phyloP scores from a whole-genome alignment of 2,329 filamentous ascomycete species.

The Neophaeococcomyces aloes region DNA sequence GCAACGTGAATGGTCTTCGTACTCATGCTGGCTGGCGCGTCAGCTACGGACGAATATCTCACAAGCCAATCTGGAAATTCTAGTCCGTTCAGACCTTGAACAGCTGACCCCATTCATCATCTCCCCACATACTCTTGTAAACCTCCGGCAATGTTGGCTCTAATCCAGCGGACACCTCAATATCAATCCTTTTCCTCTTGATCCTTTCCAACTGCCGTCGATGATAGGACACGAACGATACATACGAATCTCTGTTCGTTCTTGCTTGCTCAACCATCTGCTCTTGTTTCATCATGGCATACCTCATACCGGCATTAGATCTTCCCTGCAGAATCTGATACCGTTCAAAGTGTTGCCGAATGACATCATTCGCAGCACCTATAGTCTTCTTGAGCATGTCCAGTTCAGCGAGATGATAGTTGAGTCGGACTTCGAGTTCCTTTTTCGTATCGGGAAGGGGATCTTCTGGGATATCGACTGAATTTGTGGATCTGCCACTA shows the following conservation, averaged over 20 bases:
- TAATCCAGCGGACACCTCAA: conserved; percentile 13
- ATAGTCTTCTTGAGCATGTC: conserved; percentile 14
- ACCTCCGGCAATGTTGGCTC: conserved; percentile 14
- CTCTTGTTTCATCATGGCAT: conserved; percentile 5
- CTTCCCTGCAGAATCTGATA: conserved; percentile 8
- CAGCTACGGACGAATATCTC: too few relatives aligned
- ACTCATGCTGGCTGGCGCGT: too few relatives aligned
- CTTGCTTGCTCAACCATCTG: conserved; percentile 4
- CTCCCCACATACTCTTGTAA: conserved; percentile 12
- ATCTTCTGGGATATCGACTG: conserved; percentile 8
- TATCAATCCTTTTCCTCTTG: conserved; percentile 10
- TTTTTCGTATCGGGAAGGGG: conserved; percentile 15
- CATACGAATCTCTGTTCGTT: conserved; percentile 9
- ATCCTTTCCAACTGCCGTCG: conserved; percentile 22
- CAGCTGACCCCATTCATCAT: conserved; percentile 15
- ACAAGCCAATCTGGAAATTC: too few relatives aligned
- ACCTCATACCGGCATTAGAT: conserved; percentile 3
- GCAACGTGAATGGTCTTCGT: too few relatives aligned
- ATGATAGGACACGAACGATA: conserved; percentile 19
- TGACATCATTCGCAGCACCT: conserved; percentile 9
- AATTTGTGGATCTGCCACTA: conserved; percentile 6
- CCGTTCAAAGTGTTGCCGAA: conserved; percentile 8
- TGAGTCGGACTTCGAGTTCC: conserved; percentile 21
- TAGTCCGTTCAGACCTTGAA: conserved; percentile 8
- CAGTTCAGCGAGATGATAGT: conserved; percentile 21